Evolutionary conservation across 2,329 filamentous ascomycete species (phyloP).

Genomic region (Cytospora piceae): DNA sequence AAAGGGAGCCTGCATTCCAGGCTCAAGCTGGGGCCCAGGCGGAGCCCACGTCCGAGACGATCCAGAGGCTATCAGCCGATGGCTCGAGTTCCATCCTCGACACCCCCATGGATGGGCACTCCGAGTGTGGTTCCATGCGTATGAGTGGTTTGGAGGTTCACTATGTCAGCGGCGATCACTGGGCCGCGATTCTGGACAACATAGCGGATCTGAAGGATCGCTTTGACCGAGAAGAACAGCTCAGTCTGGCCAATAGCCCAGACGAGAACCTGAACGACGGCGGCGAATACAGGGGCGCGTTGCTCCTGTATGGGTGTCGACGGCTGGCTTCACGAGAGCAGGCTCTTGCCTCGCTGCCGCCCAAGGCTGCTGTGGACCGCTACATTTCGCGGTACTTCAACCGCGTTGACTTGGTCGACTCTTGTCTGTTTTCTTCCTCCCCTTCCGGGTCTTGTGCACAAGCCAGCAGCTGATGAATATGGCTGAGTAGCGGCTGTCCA

Average conservation of each 20-base stretch:
- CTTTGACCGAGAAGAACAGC: slow-evolving; percentile 38
- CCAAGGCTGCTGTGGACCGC: slow-evolving; percentile 39
- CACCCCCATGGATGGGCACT: slow-evolving; percentile 9
- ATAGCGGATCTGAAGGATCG: slow-evolving; percentile 46
- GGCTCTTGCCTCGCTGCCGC: slow-evolving; percentile 41
- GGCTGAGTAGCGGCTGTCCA: neutral
- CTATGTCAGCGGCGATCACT: slow-evolving; percentile 45
- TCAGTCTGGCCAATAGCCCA: neutral
- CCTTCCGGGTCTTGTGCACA: neutral
- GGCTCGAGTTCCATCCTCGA: neutral
- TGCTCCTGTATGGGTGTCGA: slow-evolving; percentile 38
- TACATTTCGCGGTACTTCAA: slow-evolving; percentile 45
- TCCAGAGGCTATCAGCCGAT: neutral
- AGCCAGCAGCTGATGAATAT: neutral
- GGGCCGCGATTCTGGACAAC: slow-evolving; percentile 46
- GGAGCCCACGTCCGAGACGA: no score
- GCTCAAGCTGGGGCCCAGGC: neutral
- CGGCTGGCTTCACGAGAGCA: slow-evolving; percentile 34
- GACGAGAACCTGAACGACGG: neutral
- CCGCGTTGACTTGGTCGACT: slow-evolving; percentile 11
- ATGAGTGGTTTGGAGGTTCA: slow-evolving; percentile 32
- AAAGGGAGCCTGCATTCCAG: slow-evolving; percentile 14
- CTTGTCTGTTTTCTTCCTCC: neutral
- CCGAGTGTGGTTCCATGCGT: slow-evolving; percentile 40
- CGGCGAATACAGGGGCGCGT: slow-evolving; percentile 28